Percentiles rank a stretch among this genome's conserved stretches.
Evolutionary conservation across 139 green algal genomes (phyloP).

Genomic region (Chlamydomonas eustigma): DNA sequence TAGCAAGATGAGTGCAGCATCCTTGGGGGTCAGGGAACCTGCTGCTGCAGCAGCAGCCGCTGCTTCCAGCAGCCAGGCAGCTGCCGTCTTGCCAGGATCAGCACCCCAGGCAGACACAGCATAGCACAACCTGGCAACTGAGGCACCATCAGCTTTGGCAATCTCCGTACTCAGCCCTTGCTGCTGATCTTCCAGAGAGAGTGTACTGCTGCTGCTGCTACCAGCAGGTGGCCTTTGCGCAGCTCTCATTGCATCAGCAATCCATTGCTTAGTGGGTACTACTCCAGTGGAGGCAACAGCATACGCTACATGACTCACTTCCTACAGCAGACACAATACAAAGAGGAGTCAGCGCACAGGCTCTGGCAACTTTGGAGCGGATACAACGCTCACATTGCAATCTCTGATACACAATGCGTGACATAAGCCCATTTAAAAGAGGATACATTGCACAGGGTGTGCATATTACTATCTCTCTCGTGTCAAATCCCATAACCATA

Average conservation of each 20-base stretch:
- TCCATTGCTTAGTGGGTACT: neutral
- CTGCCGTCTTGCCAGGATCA: neutral
- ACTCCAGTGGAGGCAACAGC: neutral
- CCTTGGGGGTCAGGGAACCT: neutral
- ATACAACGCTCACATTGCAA: too few species aligned
- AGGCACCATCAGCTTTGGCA: neutral
- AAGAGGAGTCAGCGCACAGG: too few species aligned
- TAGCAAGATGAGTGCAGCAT: neutral
- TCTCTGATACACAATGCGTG: too few species aligned
- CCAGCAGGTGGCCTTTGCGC: neutral
- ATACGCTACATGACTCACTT: neutral
- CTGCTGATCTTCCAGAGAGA: too few species aligned
- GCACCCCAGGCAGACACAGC: neutral
- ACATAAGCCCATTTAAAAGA: too few species aligned
- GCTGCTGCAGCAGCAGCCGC: neutral
- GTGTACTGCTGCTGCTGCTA: neutral
- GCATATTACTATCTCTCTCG: too few species aligned
- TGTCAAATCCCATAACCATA: too few species aligned
- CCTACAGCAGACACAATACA: too few species aligned
- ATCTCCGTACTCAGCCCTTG: neutral
- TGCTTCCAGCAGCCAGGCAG: neutral
- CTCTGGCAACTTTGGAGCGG: too few species aligned
- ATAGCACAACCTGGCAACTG: neutral
- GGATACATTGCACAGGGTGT: too few species aligned
- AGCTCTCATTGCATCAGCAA: neutral